Evolutionary conservation across 441 rosid genomes (phyloP).

Genomic region (Syzygium syzygioides): DNA sequence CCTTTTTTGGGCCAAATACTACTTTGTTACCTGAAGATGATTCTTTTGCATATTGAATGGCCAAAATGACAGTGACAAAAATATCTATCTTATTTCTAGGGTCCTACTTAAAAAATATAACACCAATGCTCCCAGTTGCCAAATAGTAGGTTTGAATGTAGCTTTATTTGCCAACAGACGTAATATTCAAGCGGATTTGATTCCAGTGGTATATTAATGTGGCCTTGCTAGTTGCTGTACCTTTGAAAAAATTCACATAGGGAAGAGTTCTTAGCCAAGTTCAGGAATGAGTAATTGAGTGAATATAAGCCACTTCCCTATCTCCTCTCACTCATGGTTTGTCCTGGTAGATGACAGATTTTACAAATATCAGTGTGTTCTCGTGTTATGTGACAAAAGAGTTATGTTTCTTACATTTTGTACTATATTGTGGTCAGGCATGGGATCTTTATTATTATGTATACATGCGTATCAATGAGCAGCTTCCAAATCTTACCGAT

Average conservation of each 20-base stretch:
- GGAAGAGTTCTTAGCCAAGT: neutral
- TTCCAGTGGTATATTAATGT: neutral
- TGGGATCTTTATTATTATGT: conserved; percentile 98
- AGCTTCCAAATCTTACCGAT: conserved; percentile 86
- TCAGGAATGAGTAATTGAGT: neutral
- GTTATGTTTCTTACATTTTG: neutral
- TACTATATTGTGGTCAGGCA: conserved; percentile 47
- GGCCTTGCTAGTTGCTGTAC: neutral
- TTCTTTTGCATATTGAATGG: neutral
- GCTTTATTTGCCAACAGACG: neutral
- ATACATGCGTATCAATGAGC: conserved; percentile 90
- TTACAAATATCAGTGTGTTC: neutral
- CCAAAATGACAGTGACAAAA: neutral
- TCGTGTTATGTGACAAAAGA: neutral
- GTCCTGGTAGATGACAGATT: neutral
- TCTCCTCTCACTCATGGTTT: neutral
- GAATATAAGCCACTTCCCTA: neutral
- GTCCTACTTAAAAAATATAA: neutral
- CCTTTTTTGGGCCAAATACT: neutral
- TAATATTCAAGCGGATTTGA: neutral
- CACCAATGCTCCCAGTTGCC: neutral
- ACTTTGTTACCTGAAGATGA: neutral
- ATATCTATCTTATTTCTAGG: neutral
- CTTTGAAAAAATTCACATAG: neutral
- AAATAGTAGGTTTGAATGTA: neutral